Evolutionary conservation across 495 filamentous ascomycete species (phyloP), one percentile per base, ranked within the genome.

Genomic region (Hyaloscypha hepaticicola): DNA sequence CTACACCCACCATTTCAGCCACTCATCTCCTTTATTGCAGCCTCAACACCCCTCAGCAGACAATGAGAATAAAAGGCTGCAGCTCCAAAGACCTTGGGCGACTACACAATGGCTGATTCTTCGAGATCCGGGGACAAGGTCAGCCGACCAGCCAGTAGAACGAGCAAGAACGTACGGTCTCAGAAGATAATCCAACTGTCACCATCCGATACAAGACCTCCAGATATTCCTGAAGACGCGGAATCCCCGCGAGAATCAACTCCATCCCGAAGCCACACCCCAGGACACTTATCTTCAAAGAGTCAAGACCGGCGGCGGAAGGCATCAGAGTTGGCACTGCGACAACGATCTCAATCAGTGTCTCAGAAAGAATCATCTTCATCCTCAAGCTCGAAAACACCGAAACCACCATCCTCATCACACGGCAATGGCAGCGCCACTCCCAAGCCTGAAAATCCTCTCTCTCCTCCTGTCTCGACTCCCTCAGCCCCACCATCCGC

Each of bases 281-380:
- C 82, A 4, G 82, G 82, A 58, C 82, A 83, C 61, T 77, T 85
- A 55, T 73, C 81, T 5, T 76, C 78, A 45, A 82, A 79, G 72
- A 77, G 78, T 65, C 74, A 79, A 58, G 78, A 76, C 64, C 74
- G 78, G 68, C 73, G 78, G 41, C 75, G 74, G 60, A 80, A 76
- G 65, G 70, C 78, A 27, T 78, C 79, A 12, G 81, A 83, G 49
- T 66, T 79, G 25, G 68, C 79, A 26, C 76, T 83, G 56, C 79
- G 82, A 22, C 74, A 80, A 61, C 78, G 82, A 38, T 79, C 81
- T 2, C 80, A 82, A 61, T 72, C 70, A 16, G 29, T 67, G 34
- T 83, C 33, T 70, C 76, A 51, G 66, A 75, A 55, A 67, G 76
- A 64, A 53, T 73, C 28, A 55, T 75, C 65, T 64, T 75, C 60